Conservation (phyloP, 1,139 yeast genomes). For the Debaryomycetaceae sp. region DNA sequence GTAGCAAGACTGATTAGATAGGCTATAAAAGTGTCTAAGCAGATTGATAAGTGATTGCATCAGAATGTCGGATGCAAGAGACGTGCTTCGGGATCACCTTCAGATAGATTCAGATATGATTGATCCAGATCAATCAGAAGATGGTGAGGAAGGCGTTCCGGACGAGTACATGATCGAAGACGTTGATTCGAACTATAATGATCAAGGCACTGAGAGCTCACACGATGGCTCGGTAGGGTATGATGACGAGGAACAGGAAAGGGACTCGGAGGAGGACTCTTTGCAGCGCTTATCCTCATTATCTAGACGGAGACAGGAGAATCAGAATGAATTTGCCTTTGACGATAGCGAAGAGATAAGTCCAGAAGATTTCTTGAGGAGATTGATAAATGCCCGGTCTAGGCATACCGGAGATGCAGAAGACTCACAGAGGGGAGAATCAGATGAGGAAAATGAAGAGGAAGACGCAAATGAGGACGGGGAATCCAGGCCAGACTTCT, state of each 20-base stretch:
- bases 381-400: constrained; percentile 18
- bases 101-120: constrained; percentile 10
- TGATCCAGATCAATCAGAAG: constrained; percentile 12
- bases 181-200: constrained; percentile 6
- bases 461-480: constrained; percentile 17
- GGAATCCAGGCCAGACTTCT: constrained; percentile 25
- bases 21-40: not conserved
- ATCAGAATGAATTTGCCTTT: constrained; percentile 2
- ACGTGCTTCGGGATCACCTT: constrained; percentile 1
- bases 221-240: constrained; percentile 2
- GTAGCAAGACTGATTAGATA: not conserved
- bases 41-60: not conserved
- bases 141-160: constrained; percentile 9
- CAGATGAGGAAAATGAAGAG: constrained; percentile 16
- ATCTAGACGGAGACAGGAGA: constrained; percentile 12
- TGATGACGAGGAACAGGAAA: constrained; percentile 9
- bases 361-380: constrained; percentile 23
- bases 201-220: constrained; percentile 9
- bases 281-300: constrained; percentile 21
- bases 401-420: constrained; percentile 15
- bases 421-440: constrained; percentile 13
- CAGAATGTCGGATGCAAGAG: not conserved
- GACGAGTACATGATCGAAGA: constrained; percentile 12
- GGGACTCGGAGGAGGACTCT: constrained; percentile 21
- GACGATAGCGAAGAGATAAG: constrained; percentile 14